Evolutionary conservation across 352 stramenopile species (phyloP).

Genomic region (Globisporangium polare): DNA sequence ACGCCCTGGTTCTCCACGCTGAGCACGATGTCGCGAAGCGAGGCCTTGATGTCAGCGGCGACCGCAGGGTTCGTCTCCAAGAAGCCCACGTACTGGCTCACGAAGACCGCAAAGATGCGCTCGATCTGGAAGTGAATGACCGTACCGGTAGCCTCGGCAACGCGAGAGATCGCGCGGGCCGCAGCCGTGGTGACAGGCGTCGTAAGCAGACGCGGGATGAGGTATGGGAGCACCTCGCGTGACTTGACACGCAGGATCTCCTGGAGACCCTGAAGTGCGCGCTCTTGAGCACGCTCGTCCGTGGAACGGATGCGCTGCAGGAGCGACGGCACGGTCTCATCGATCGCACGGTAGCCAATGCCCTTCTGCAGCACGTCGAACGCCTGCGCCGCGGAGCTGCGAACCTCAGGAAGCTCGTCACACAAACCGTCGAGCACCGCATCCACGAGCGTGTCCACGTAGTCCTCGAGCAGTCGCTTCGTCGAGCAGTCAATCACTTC

Average conservation of each 20-base stretch:
- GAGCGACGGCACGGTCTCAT: constrained; percentile 96
- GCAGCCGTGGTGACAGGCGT: constrained; percentile 89
- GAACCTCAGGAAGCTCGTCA: constrained; percentile 89
- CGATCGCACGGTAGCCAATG: constrained; percentile 94
- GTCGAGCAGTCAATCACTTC: constrained; percentile 97
- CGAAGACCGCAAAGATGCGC: constrained; percentile 89
- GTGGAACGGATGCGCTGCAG: constrained; percentile 91
- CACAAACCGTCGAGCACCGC: constrained; percentile 97
- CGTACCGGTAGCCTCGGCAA: constrained; percentile 91
- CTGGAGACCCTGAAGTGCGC: constrained; percentile 95
- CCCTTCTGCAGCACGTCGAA: constrained; percentile 97
- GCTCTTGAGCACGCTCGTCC: constrained; percentile 57
- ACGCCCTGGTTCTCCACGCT: constrained; percentile 89
- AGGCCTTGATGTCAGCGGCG: constrained; percentile 61
- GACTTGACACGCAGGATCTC: constrained; percentile 96
- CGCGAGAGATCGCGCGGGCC: constrained; percentile 88
- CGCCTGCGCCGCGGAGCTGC: constrained; percentile 92
- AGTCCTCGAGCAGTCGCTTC: constrained; percentile 96
- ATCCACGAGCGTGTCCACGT: constrained; percentile 95
- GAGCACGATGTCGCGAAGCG: constrained; percentile 72
- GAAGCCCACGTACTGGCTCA: constrained; percentile 65
- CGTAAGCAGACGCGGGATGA: constrained; percentile 95
- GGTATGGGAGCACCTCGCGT: constrained; percentile 95
- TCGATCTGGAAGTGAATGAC: constrained; percentile 96
- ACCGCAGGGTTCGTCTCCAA: constrained; percentile 34